Base-by-base conservation (phyloP, 2,329 filamentous ascomycete genomes). In the Thyridium curvatum region DNA sequence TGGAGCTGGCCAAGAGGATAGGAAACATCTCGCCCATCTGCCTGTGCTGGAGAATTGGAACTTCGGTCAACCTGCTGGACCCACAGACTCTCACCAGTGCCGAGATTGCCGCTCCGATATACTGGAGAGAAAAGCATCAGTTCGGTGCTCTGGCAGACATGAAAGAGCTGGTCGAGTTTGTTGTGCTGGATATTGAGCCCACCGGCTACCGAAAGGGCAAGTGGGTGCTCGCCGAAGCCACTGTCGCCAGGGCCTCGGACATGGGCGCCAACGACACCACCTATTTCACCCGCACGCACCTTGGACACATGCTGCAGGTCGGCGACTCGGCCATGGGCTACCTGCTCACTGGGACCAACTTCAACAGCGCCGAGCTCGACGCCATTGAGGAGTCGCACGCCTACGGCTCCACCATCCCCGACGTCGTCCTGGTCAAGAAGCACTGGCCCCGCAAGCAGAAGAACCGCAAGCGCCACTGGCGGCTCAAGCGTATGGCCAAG, bases 281-380 rank as follows among this genome's bases (percentile, higher is more conserved):
- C 3, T 98, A 93, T 65, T 93, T 91, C 60, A 84, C 85, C 41
- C 76, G 90, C 43, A 97, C 93, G 21, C 93, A 98, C 61, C 73
- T 98, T 6, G 93, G 91, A 34, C 79, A 79, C 40, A 72, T 96
- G 34, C 70, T 98, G 12, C 85, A 94, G 53, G 79, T 87, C 0
- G 93, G 93, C 38, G 93, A 98, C 66, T 90, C 86, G 0, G 93
- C 84, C 4, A 81, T 98, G 74, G 93, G 93, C n/a, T 98, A 96
- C 60, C 79, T 94, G 61, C 66, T 98, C 35, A 82, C 79, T 4
- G 90, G 88, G 36, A 82, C 88, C 39, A 94, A 94, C 61, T 96
- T 91, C 72, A 97, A 98, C 73, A 93, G 89, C 57, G 70, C 75
- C 9, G 77, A 94, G 50, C 89, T 84, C 50, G 89, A 95, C 51